Evolutionary conservation across 2,329 filamentous ascomycete genomes (phyloP), one percentile per base, ranked within the genome.

Genomic region (Aspergillus aculeatinus): DNA sequence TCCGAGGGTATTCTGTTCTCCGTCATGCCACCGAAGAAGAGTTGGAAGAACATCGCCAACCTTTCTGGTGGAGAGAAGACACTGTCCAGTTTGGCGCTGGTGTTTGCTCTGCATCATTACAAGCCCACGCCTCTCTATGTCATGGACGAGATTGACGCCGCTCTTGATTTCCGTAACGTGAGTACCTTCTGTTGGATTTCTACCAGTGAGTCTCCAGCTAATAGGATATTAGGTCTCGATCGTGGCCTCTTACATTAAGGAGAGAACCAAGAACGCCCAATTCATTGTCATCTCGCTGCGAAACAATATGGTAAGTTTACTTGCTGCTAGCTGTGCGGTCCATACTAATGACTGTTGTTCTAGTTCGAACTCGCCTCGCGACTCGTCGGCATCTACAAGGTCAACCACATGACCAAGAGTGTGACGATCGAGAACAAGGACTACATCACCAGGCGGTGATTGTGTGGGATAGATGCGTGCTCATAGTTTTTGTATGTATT

Each of bases 21-120:
- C 58, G 96, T 99, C 66, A 99, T 99, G 95, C 96, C 95, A 54
- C 95, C 95, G 12, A 99, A 99, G 86, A 99, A 99, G 85, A 95
- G 90, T 72, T 99, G 96, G 96, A 99, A 97, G 85, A 99, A 98
- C 74, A 99, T 99, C 73, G 89, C 90, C 72, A 98, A 99, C 75
- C 75, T 99, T 68, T 94, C 89, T 33, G 95, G 95, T 81, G 95
- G 95, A 64, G 95, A 99, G 80, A 99, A 99, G 86, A 99, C 95
- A 42, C 80, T 99, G 63, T 95, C 90, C 67, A 94, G 89, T 77
- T 79, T 99, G 77, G 95, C 95, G 23, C 80, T 99, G 59, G 95
- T 99, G n/a, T 99, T 99, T 81, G 95, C 95, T 31, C 79, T 99
- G 70, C 95, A 99, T 77, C 94, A 98, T 74, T 99, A 97, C 78